These are phyloP conservation scores for Ophiostoma pallidulum DNA, from an alignment of 2,329 filamentous ascomycete genomes.

Conservation along the genomic window DNA sequence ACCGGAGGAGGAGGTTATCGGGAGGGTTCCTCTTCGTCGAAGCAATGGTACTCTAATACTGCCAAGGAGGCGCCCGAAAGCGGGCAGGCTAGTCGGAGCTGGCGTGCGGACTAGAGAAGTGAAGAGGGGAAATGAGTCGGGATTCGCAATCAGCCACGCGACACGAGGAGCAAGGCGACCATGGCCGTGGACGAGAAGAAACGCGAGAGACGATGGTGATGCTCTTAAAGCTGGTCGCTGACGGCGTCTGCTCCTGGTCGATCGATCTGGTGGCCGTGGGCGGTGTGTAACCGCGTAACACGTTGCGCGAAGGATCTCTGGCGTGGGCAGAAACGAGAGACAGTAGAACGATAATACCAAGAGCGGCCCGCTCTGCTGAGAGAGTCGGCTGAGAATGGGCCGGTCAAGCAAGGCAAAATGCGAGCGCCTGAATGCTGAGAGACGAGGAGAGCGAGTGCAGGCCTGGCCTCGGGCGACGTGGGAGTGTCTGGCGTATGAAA, in stretches of 20 bases:
- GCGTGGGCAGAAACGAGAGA: not conserved
- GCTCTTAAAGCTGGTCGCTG: too few species aligned
- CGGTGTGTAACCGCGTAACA: slow-evolving; percentile 1
- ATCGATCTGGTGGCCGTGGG: not conserved
- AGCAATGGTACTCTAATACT: too few species aligned
- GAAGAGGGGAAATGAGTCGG: not conserved
- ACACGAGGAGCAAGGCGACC: too few species aligned
- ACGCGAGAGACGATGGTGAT: too few species aligned
- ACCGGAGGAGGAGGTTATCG: too few species aligned
- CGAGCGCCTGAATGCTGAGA: too few species aligned
- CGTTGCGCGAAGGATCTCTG: slow-evolving; percentile 4
- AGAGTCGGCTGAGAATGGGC: slow-evolving; percentile 2
- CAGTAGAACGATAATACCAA: not conserved
- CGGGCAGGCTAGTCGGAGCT: not conserved
- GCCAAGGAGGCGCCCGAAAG: slow-evolving; percentile 1
- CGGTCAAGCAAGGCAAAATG: not conserved
- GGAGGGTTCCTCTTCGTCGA: too few species aligned
- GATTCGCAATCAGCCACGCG: too few species aligned
- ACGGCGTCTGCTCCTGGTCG: too few species aligned
- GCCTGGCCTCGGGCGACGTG: too few species aligned
- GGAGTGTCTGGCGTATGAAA: too few species aligned
- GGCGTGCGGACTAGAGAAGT: slow-evolving; percentile 2
- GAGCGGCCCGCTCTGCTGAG: not conserved
- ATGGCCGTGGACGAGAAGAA: too few species aligned
- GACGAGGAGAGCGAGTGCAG: not conserved